Evolutionary conservation across 768 basidiomycete species (phyloP), one percentile per base, ranked within the genome.

Genomic region (Rhodotorula kratochvilovae): DNA sequence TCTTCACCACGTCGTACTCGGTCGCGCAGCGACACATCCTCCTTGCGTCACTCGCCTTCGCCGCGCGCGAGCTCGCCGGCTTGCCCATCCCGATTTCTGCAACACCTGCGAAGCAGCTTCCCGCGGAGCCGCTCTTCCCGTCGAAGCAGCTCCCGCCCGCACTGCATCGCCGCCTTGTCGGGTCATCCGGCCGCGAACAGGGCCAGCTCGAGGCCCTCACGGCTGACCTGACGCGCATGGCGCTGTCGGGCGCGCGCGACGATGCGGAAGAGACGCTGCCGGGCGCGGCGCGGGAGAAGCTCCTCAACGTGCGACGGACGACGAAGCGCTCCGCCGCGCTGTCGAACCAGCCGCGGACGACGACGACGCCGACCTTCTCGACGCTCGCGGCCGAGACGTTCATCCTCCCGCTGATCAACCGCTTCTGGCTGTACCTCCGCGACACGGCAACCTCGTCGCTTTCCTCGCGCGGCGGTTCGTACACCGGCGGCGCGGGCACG

Each of bases 1-100:
- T 92, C 80, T 99, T 98, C 83, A 88, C 88, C 75, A 90, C 89
- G 59, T 91, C 95, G 73, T 96, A 95, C 80, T 94, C 96, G 0
- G 85, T 86, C 27, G 85, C 87, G 42, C 93, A 97, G 76, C 88
- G 94, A 15, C 90, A 86, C 71, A 85, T 87, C 17, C 91, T 93
- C 74, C 84, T 98, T 31, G 92, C 90, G 71, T 89, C 92, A 1
- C 82, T 99, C 19, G 91, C 90, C 0, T 80, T 93, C 45, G 91
- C 91, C 12, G 90, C 91, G 13, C 84, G 91, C 67, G 94, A 97
- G 79, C 82, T 96, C 12, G 90, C 88, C 0, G 81, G 80, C 82
- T 76, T 80, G 16, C 75, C 71, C 77, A 84, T 57, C 70, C 75
- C 69, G 11, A 25, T 23, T 8, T 5, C 35, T 8, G 1, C 55